Conservation (phyloP, 2,329 filamentous ascomycete species). For the Ophiobolus disseminans region DNA sequence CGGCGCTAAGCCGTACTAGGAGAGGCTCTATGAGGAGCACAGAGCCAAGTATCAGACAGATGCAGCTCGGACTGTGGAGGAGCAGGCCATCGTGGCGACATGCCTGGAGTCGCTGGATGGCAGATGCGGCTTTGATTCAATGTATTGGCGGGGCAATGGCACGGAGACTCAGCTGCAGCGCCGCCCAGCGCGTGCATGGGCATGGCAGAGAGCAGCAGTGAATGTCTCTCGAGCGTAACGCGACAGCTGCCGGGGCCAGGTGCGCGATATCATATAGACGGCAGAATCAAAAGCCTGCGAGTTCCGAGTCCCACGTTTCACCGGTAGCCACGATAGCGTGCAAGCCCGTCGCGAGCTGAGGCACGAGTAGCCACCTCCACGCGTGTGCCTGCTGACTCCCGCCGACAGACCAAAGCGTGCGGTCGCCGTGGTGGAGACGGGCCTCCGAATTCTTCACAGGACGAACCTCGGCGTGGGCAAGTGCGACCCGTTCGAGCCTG, state of each 20-base stretch:
- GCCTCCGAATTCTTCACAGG: not conserved
- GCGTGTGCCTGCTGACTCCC: not conserved
- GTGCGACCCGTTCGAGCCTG: constrained; percentile 6
- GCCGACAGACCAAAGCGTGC: not conserved
- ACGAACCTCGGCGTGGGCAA: constrained; percentile 17
- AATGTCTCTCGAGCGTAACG: constrained; percentile 13
- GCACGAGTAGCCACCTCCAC: not conserved
- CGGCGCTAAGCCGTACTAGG: constrained; percentile 17
- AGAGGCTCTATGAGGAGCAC: constrained; percentile 14
- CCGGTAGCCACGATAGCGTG: constrained; percentile 1
- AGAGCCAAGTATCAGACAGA: constrained; percentile 28
- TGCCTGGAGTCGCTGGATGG: constrained; percentile 1
- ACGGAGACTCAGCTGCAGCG: constrained; percentile 6
- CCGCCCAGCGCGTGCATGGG: not conserved
- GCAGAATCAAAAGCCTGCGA: constrained; percentile 14
- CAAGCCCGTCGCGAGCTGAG: not conserved
- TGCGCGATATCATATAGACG: constrained; percentile 1
- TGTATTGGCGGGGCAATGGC: constrained; percentile 5
- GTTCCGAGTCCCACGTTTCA: constrained; percentile 25
- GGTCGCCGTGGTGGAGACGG: not conserved
- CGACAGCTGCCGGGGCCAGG: constrained; percentile 8
- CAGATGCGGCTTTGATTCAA: not conserved
- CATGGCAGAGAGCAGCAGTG: not conserved
- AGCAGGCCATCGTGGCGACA: constrained; percentile 18
- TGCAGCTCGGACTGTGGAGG: constrained; percentile 11